Evolutionary conservation across 768 basidiomycete species (phyloP), one percentile per base, ranked within the genome.

Genomic region (Psilocybe azurescens): DNA sequence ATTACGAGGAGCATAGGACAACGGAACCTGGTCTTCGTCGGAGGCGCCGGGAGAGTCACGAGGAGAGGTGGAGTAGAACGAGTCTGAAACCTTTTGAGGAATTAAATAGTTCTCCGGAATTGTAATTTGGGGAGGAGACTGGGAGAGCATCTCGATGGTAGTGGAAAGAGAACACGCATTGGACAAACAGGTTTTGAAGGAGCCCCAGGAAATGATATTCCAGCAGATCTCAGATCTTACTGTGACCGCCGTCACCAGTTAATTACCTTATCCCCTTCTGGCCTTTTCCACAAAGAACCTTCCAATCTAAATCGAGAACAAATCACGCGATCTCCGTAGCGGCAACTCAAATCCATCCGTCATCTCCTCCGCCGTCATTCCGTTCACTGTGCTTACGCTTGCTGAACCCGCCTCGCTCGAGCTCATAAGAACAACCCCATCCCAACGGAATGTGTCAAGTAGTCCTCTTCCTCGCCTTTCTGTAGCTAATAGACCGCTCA

Each of bases 1-100:
- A 16, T 55, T 67, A 58, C 67, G 70, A 63, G 72, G 44, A 59
- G 67, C 72, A 73, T 72, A 78, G 63, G 75, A 66, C 63, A 72
- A 75, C 14, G 41, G 41, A n/a, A 13, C 14, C 41, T n/a, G 65
- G 56, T 77, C 70, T 66, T 78, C 76, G 70, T 44, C 41, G 41
- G 41, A 44, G 41, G 78, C 70, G 16, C 72, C 65, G 2, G 70
- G 75, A 10, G 75, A 75, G 57, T 69, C 70, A 69, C 67, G 28
- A 68, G 67, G 53, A 66, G 56, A 53, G 72, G 70, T 49, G 72
- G 68, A 53, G 73, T 65, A 67, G 55, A 58, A 73, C 65, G 61
- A 69, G 28, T 65, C 73, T 69, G 66, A 65, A 67, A 49, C 30
- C 65, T 57, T 60, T 60, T 62, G 66, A 58, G 50, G 44, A 48